Evolutionary conservation across 192 early-diverging fungal species (phyloP).

Genomic region (Backusella morwellensis): DNA sequence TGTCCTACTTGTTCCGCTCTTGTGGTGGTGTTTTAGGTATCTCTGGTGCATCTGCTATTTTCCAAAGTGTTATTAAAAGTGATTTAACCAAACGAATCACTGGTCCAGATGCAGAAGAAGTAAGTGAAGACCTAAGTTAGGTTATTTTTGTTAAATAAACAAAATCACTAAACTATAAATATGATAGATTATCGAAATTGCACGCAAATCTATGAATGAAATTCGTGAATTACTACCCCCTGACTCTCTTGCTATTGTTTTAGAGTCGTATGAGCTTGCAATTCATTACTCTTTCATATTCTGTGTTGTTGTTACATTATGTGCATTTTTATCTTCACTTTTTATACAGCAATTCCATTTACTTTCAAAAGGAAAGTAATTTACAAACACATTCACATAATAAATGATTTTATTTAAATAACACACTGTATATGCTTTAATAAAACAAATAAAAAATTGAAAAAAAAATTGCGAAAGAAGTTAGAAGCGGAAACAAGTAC

Average conservation of each 20-base stretch:
- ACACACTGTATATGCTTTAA: no score
- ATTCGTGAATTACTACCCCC: constrained; percentile 1
- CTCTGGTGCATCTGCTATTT: constrained; percentile 42
- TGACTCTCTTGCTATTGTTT: constrained; percentile 6
- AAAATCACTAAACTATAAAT: background rate
- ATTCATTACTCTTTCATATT: constrained; percentile 10
- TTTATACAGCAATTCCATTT: constrained; percentile 21
- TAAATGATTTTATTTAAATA: background rate
- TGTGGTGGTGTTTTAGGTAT: constrained; percentile 60
- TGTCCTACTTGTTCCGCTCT: constrained; percentile 51
- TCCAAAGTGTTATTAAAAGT: constrained; percentile 39
- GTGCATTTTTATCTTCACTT: background rate
- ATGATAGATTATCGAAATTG: constrained; percentile 22
- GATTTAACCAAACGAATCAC: constrained; percentile 23
- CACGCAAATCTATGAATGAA: constrained; percentile 26
- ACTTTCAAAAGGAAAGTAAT: constrained; percentile 1
- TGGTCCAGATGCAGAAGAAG: constrained; percentile 29
- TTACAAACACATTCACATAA: background rate
- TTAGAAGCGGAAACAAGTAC: no score
- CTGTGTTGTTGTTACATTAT: background rate
- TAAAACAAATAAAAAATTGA: no score
- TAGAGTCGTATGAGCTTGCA: constrained; percentile 15
- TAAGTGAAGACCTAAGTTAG: background rate
- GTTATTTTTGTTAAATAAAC: background rate
- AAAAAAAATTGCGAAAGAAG: no score